Evolutionary conservation across 2,329 filamentous ascomycete genomes (phyloP).

Genomic region (Saccharata proteae): DNA sequence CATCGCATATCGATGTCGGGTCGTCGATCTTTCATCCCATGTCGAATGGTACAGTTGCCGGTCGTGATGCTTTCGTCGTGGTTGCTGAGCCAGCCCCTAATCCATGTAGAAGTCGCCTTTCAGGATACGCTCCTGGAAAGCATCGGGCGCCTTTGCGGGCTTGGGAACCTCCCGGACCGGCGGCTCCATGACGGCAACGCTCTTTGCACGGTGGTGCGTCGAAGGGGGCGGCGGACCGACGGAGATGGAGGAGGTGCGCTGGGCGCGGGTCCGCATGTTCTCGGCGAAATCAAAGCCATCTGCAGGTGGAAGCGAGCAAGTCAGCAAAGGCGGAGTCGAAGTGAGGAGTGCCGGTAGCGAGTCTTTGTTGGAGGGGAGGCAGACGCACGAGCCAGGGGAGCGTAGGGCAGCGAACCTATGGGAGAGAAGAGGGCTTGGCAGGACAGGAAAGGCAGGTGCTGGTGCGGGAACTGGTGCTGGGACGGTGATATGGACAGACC

Average conservation of each 20-base stretch:
- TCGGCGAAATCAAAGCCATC: constrained; percentile 97
- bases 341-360: too few species aligned
- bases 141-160: constrained; percentile 54
- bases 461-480: constrained; percentile 22
- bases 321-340: constrained; percentile 40
- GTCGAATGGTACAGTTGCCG: too few species aligned
- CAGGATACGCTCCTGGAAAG: constrained; percentile 91
- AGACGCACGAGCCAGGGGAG: constrained; percentile 2
- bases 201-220: constrained; percentile 55
- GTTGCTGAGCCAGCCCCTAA: too few species aligned
- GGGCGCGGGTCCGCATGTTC: constrained; percentile 82
- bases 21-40: too few species aligned
- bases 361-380: too few species aligned
- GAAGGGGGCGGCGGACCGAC: constrained; percentile 18
- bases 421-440: constrained; percentile 1
- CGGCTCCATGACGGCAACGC: constrained; percentile 49
- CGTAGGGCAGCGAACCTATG: neutral
- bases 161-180: constrained; percentile 48
- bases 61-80: too few species aligned
- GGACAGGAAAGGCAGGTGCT: constrained; percentile 10
- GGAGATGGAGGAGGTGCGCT: constrained; percentile 52
- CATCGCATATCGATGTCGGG: too few species aligned
- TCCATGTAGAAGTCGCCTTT: constrained; percentile 99
- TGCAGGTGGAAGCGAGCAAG: too few species aligned
- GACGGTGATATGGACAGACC: constrained; percentile 40